These are phyloP conservation scores for Papilionanthe hybrid DNA, from an alignment of 116 monocot genomes.

Conservation along the genomic window DNA sequence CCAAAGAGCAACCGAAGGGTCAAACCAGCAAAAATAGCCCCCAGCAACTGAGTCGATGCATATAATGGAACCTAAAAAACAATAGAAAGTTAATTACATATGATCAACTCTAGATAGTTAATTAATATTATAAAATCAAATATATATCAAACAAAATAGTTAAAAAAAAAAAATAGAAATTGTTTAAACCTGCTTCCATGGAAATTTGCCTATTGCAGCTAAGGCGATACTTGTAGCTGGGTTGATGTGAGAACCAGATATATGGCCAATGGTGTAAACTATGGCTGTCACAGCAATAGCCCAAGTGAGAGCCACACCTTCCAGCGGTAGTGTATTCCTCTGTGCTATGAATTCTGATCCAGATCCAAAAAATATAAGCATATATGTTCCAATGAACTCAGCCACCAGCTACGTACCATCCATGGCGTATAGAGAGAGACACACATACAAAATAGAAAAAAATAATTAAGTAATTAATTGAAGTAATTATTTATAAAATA, in stretches of 20 bases:
- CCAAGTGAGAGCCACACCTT: background rate
- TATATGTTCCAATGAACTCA: conserved; percentile 2
- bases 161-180: too few relatives aligned
- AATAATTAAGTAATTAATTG: too few relatives aligned
- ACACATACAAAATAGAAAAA: background rate
- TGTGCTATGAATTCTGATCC: background rate
- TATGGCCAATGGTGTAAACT: background rate
- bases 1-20: conserved; percentile 11
- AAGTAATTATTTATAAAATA: too few relatives aligned
- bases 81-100: too few relatives aligned
- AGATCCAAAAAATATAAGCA: background rate
- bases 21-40: conserved; percentile 12
- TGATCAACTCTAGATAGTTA: too few relatives aligned
- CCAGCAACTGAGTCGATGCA: conserved; percentile 8
- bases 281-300: background rate
- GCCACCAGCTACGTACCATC: background rate
- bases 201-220: background rate
- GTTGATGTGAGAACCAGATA: conserved; percentile 3
- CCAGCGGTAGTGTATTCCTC: background rate
- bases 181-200: conserved; percentile 4
- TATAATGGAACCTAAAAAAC: background rate
- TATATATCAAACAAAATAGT: too few relatives aligned
- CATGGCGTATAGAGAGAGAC: too few relatives aligned
- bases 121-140: too few relatives aligned
- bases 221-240: background rate